Conservation (phyloP, 2,329 filamentous ascomycete genomes). For the Ceratocystis alfenasii region DNA sequence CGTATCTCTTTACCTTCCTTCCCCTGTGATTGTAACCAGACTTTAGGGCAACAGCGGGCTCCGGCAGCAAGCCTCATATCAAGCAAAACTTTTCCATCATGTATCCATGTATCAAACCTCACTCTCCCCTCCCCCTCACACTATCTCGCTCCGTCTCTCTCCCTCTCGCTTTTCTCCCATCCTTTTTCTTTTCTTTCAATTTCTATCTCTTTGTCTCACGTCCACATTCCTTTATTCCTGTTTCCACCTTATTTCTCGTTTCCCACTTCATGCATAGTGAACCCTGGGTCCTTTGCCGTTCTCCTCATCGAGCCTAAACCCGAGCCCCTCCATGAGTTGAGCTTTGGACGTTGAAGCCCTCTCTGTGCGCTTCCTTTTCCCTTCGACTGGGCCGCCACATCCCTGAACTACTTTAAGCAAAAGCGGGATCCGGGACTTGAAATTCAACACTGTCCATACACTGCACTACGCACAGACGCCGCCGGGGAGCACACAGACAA, state of each 20-base stretch:
- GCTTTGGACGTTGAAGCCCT: neutral
- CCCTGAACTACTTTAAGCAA: neutral
- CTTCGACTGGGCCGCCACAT: constrained; percentile 9
- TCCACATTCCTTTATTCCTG: too few relatives aligned
- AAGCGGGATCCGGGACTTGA: constrained; percentile 13
- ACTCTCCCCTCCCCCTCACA: neutral
- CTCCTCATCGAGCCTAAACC: neutral
- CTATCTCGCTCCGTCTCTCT: neutral
- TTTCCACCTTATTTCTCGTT: too few relatives aligned
- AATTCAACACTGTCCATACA: neutral
- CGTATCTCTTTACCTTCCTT: neutral
- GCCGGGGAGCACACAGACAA: constrained; percentile 4
- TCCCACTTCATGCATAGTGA: too few relatives aligned
- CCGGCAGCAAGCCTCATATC: neutral
- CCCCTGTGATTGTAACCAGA: neutral
- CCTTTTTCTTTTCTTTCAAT: constrained; percentile 9
- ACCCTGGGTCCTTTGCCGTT: neutral
- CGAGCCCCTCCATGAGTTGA: neutral
- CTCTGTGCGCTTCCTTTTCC: neutral
- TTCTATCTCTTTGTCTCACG: too few relatives aligned
- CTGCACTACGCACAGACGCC: constrained; percentile 2
- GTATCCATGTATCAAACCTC: neutral
- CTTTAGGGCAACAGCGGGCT: neutral
- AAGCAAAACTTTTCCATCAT: neutral
- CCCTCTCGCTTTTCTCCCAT: neutral